Evolutionary conservation across 345 rosid genomes (phyloP).

Genomic region (Gossypium rotundifolium): DNA sequence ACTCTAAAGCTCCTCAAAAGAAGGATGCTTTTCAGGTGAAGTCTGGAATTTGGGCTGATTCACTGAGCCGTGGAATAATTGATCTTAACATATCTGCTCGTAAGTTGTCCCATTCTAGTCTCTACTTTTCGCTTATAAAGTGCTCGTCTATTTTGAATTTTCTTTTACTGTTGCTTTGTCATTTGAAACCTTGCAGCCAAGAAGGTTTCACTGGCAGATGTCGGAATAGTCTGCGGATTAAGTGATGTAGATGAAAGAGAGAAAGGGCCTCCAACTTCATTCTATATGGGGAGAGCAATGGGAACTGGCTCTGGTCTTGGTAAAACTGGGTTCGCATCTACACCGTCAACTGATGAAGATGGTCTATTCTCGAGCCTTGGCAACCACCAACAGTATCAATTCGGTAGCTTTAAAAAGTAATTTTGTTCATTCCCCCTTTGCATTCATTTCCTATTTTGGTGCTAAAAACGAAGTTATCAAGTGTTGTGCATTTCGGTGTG

Average conservation of each 20-base stretch:
- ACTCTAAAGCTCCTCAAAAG: conserved; percentile 39
- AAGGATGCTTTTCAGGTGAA: conserved; percentile 71
- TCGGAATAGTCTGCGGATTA: conserved; percentile 75
- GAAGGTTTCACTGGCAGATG: conserved; percentile 80
- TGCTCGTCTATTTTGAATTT: background rate
- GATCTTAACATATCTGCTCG: conserved; percentile 97
- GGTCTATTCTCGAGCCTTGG: conserved; percentile 67
- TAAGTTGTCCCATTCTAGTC: conserved; percentile 34
- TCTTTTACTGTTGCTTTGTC: no score
- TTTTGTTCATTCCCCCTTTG: background rate
- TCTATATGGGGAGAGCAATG: conserved; percentile 89
- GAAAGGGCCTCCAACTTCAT: conserved; percentile 53
- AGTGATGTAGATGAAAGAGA: conserved; percentile 53
- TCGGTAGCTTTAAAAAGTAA: conserved; percentile 57
- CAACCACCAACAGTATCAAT: conserved; percentile 50
- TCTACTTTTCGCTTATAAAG: background rate
- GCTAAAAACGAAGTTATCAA: background rate
- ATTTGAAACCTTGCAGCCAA: conserved; percentile 60
- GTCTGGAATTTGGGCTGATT: conserved; percentile 98
- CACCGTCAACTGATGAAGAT: conserved; percentile 36
- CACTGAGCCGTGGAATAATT: conserved; percentile 91
- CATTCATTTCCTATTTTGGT: conserved; percentile 10
- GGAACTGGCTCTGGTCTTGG: conserved; percentile 76
- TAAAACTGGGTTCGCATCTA: conserved; percentile 45
- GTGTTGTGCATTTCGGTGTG: conserved; percentile 1